phyloP scores from a whole-genome alignment of 768 basidiomycete species.

The Symmetrospora coprosmae region DNA sequence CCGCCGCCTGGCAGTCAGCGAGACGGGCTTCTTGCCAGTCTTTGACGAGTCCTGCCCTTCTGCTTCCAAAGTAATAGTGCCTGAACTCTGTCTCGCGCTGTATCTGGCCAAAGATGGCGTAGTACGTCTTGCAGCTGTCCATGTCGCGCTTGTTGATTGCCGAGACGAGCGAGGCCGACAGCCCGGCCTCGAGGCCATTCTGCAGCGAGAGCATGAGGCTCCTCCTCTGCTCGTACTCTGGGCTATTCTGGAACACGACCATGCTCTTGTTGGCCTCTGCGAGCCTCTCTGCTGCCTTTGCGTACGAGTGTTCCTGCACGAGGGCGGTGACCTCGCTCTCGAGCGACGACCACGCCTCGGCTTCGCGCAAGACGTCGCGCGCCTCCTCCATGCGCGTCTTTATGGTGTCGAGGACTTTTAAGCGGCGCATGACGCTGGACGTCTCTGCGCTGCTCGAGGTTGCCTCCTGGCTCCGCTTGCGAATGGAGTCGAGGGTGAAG shows the following conservation, averaged over 20 bases:
- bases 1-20: slow-evolving; percentile 36
- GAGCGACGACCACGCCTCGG: slow-evolving; percentile 90
- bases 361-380: slow-evolving; percentile 77
- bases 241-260: slow-evolving; percentile 80
- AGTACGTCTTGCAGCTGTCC: slow-evolving; percentile 59
- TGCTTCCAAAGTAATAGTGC: slow-evolving; percentile 81
- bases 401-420: slow-evolving; percentile 68
- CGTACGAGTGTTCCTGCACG: slow-evolving; percentile 62
- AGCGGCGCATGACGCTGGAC: slow-evolving; percentile 52
- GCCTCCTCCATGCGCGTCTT: slow-evolving; percentile 77
- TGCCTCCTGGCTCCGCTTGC: slow-evolving; percentile 36
- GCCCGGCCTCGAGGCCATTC: slow-evolving; percentile 83
- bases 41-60: slow-evolving; percentile 51
- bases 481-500: slow-evolving; percentile 50
- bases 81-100: slow-evolving; percentile 84
- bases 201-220: slow-evolving; percentile 79
- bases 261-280: slow-evolving; percentile 78
- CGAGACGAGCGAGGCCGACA: slow-evolving; percentile 76
- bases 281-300: slow-evolving; percentile 79
- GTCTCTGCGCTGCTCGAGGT: slow-evolving; percentile 46
- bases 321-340: slow-evolving; percentile 81
- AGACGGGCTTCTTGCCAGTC: slow-evolving; percentile 55
- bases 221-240: slow-evolving; percentile 74
- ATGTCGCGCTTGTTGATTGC: slow-evolving; percentile 70
- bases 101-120: slow-evolving; percentile 74